phyloP scores from a whole-genome alignment of 2,329 filamentous ascomycete genomes.

The Exophiala xenobiotica region DNA sequence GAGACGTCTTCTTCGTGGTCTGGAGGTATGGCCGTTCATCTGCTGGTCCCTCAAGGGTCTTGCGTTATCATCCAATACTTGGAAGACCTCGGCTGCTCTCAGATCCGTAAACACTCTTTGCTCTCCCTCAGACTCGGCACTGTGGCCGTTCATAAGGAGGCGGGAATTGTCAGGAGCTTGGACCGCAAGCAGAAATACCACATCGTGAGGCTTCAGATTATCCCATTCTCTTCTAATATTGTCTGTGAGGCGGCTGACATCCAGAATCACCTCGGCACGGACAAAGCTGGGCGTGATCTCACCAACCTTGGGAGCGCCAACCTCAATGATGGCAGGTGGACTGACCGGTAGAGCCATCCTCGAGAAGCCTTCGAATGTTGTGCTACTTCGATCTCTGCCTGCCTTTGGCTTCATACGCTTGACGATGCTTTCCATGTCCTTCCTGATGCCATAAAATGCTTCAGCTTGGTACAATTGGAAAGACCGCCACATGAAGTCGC shows the following conservation, averaged over 20 bases:
- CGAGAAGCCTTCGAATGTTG: constrained; percentile 77
- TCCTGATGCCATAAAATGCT: constrained; percentile 88
- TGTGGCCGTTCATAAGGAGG: constrained; percentile 54
- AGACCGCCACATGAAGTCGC: constrained; percentile 95
- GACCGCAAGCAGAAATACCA: constrained; percentile 81
- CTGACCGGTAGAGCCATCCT: constrained; percentile 87
- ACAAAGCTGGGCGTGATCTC: constrained; percentile 80
- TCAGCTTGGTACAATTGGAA: constrained; percentile 86
- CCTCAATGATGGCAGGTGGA: constrained; percentile 83
- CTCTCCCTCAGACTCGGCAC: constrained; percentile 64
- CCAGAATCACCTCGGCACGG: constrained; percentile 79
- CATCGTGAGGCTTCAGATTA: constrained; percentile 77
- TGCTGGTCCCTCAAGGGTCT: constrained; percentile 67
- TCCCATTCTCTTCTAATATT: constrained; percentile 86
- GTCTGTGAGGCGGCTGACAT: constrained; percentile 76
- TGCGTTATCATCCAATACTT: constrained; percentile 82
- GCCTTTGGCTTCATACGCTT: constrained; percentile 73
- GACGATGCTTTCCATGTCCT: constrained; percentile 80
- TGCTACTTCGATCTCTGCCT: constrained; percentile 62
- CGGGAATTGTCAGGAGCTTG: constrained; percentile 54
- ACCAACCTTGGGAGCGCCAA: constrained; percentile 78
- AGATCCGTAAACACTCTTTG: constrained; percentile 52
- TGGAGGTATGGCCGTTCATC: constrained; percentile 60
- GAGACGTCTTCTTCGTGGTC: constrained; percentile 65
- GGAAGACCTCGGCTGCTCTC: constrained; percentile 80